phyloP scores from a whole-genome alignment of 2,329 filamentous ascomycete genomes.

The Iodosphaeria phyllophila region DNA sequence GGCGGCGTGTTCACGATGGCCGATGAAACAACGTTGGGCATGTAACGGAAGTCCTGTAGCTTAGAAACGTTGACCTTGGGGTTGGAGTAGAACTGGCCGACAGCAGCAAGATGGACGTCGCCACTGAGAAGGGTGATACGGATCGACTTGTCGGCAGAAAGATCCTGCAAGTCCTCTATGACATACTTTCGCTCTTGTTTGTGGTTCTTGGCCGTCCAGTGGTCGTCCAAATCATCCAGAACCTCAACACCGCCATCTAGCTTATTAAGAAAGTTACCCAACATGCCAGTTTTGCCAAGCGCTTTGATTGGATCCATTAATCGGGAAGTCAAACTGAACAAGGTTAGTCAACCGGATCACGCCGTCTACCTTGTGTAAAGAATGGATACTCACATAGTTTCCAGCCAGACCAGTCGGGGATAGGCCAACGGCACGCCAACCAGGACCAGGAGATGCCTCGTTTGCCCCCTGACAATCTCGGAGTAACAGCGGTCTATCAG shows the following conservation, averaged over 20 bases:
- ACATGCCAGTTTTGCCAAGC: conserved; percentile 60
- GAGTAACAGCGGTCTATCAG: conserved; percentile 72
- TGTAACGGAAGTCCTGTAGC: conserved; percentile 86
- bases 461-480: conserved; percentile 68
- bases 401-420: conserved; percentile 55
- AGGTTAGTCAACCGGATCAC: conserved; percentile 11
- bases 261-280: conserved; percentile 68
- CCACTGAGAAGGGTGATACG: conserved; percentile 84
- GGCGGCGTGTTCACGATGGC: conserved; percentile 88
- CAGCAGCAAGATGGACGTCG: conserved; percentile 80
- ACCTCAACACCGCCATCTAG: conserved; percentile 88
- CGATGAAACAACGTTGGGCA: conserved; percentile 88
- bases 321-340: conserved; percentile 55
- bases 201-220: conserved; percentile 93
- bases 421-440: conserved; percentile 73
- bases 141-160: conserved; percentile 82
- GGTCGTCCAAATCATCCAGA: conserved; percentile 80
- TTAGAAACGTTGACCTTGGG: conserved; percentile 63
- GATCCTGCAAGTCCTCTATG: conserved; percentile 78
- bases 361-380: neutral
- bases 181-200: conserved; percentile 77
- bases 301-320: conserved; percentile 81
- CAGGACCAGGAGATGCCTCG: conserved; percentile 77
- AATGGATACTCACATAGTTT: conserved; percentile 38
- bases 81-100: conserved; percentile 91